phyloP scores from a whole-genome alignment of 176 grass and related monocot genomes.

The Eremochloa ophiuroides region DNA sequence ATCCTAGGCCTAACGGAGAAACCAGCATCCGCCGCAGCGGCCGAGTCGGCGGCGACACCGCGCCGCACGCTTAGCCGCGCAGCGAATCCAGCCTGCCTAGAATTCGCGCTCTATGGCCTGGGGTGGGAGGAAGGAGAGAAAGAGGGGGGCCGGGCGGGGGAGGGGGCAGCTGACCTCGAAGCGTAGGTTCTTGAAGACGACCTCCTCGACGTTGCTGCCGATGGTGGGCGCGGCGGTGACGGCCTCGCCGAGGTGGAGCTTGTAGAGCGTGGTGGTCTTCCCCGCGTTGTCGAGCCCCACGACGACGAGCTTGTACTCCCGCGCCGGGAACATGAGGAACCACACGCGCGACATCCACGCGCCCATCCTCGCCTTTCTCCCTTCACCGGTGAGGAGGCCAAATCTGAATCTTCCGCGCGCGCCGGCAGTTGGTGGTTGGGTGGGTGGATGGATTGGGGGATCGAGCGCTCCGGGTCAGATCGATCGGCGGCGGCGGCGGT shows the following conservation, averaged over 20 bases:
- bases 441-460: neutral
- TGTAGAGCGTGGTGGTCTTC: slow-evolving; percentile 97
- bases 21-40: neutral
- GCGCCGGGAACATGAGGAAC: slow-evolving; percentile 93
- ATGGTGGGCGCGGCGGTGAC: slow-evolving; percentile 92
- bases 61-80: no score
- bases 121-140: neutral
- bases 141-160: neutral
- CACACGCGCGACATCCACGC: slow-evolving; percentile 84
- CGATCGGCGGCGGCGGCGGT: neutral
- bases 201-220: slow-evolving; percentile 98
- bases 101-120: neutral
- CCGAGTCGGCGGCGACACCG: neutral
- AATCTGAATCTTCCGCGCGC: slow-evolving; percentile 32
- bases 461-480: neutral
- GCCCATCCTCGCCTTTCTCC: slow-evolving; percentile 41
- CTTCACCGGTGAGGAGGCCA: neutral
- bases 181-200: slow-evolving; percentile 96
- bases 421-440: neutral
- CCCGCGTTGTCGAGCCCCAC: slow-evolving; percentile 95
- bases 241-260: slow-evolving; percentile 93
- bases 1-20: neutral
- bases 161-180: slow-evolving; percentile 54
- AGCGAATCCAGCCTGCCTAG: neutral
- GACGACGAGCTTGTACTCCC: slow-evolving; percentile 99